Base-by-base conservation (phyloP, 2,329 filamentous ascomycete species). In the Niveomyces coronatus region DNA sequence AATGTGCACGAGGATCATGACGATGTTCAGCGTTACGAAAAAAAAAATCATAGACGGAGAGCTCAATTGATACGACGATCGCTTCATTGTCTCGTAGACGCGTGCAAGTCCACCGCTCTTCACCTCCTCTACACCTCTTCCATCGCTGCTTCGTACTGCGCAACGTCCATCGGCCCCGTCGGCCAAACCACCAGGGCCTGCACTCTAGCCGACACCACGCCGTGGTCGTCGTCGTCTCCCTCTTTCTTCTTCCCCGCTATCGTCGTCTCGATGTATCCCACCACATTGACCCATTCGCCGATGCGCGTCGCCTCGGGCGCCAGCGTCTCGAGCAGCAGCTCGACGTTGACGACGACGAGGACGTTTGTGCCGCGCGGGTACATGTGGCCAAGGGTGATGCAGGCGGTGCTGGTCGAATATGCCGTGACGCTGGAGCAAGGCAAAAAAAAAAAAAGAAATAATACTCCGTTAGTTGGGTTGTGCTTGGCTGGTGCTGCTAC, bases 281-380 rank as follows among this genome's bases (percentile, higher is more conserved):
- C 74, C 4, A 95, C 70, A 54, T 95, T 94, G 35, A 95, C 60
- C 87, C 88, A 95, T 43, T 81, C 71, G n/a, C 89, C 89, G 18
- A 82, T 63, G 35, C 77, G 70, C 37, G 82, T 70, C 35, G 83
- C 68, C 40, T 79, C 70, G 16, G 70, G 60, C 15, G 72, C 74
- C 41, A 91, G 61, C 9, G 63, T 69, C 49, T 79, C 71, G 5
- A 94, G 68, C 3, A 93, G 58, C 46, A 88, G 73, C 37, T 74
- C 70, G 42, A 93, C 70, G 50, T 91, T 76, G 24, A 94, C 83
- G 26, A 65, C 54, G 2, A 76, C 80, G 34, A 59, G 60, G 28
- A 70, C 60, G 31, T 61, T 56, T 39, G 55, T 55, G 31, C 52
- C 53, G 14, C 51, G 58, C 10, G 78, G 79, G 49, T 74, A 79